phyloP scores from a whole-genome alignment of 2,329 filamentous ascomycete genomes.

The Colletotrichum lentis region DNA sequence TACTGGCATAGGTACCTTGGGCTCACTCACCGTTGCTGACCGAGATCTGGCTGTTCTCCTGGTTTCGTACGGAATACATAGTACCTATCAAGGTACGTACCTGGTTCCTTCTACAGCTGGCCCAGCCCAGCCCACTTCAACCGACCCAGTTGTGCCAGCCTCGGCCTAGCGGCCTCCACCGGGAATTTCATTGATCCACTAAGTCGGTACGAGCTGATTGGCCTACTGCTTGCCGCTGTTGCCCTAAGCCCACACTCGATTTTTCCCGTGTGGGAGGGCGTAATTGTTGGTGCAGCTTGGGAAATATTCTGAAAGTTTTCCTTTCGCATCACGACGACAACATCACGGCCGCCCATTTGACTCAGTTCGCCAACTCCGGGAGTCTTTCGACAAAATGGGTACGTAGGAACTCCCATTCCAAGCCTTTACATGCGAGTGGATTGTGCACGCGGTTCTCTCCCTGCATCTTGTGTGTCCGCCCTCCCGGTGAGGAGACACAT shows the following conservation, averaged over 20 bases:
- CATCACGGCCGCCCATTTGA: slow-evolving; percentile 46
- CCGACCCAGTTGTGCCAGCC: not conserved
- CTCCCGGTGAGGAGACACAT: not conserved
- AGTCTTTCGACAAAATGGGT: slow-evolving; percentile 67
- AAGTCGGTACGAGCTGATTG: not conserved
- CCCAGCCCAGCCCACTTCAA: not conserved
- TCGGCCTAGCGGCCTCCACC: not conserved
- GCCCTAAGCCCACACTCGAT: slow-evolving; percentile 24
- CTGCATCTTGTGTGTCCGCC: not conserved
- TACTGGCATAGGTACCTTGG: not conserved
- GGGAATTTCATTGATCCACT: slow-evolving; percentile 2
- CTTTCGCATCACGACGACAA: slow-evolving; percentile 45
- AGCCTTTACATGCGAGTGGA: slow-evolving; percentile 52
- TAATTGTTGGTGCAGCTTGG: slow-evolving; percentile 13
- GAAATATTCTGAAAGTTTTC: slow-evolving; percentile 20
- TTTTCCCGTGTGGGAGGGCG: slow-evolving; percentile 18
- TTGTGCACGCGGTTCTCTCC: slow-evolving; percentile 29
- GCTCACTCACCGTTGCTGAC: not conserved
- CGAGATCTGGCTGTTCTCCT: not conserved
- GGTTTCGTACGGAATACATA: not conserved
- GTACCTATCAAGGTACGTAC: no score
- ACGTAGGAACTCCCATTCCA: slow-evolving; percentile 57
- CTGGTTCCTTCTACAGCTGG: not conserved
- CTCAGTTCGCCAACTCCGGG: slow-evolving; percentile 52
- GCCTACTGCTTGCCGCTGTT: not conserved